Percentiles rank a stretch among this genome's conserved stretches.
These are phyloP conservation scores for Aquanectria penicillioides DNA, from an alignment of 2,329 filamentous ascomycete species.

Conservation along the genomic window DNA sequence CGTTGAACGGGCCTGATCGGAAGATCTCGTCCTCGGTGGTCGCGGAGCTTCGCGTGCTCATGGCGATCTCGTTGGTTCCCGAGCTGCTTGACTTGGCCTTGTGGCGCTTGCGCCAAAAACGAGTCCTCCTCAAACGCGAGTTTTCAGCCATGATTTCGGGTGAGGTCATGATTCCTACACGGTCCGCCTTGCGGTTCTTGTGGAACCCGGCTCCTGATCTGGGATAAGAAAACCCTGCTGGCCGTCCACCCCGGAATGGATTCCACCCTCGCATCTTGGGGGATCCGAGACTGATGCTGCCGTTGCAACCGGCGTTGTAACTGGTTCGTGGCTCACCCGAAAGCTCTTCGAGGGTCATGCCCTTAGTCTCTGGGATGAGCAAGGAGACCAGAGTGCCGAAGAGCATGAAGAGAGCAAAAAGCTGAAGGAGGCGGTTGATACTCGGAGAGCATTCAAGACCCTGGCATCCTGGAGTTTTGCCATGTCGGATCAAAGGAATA, in stretches of 20 bases:
- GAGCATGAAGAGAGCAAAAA: conserved; percentile 85
- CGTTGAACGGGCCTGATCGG: conserved; percentile 19
- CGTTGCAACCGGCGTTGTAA: conserved; percentile 62
- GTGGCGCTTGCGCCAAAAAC: conserved; percentile 44
- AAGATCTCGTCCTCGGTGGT: conserved; percentile 39
- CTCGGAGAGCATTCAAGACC: conserved; percentile 64
- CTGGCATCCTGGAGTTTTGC: conserved; percentile 59
- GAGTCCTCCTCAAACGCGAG: conserved; percentile 33
- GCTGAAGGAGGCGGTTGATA: conserved; percentile 79
- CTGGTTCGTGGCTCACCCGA: conserved; percentile 73
- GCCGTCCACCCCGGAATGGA: conserved; percentile 60
- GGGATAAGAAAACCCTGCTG: conserved; percentile 61
- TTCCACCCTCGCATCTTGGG: conserved; percentile 52
- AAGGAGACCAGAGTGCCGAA: conserved; percentile 74
- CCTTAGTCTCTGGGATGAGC: conserved; percentile 82
- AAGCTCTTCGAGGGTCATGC: conserved; percentile 76
- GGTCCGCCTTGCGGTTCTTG: conserved; percentile 43
- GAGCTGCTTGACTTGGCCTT: conserved; percentile 42
- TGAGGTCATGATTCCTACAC: conserved; percentile 56
- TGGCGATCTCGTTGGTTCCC: conserved; percentile 45
- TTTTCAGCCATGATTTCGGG: conserved; percentile 50
- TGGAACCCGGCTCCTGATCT: conserved; percentile 43
- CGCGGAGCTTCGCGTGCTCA: conserved; percentile 44
- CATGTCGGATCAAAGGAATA: conserved; percentile 68
- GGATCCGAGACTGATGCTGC: conserved; percentile 54